Base-by-base conservation (phyloP, 805 yeast species). In the Ogataea paraovalis region DNA sequence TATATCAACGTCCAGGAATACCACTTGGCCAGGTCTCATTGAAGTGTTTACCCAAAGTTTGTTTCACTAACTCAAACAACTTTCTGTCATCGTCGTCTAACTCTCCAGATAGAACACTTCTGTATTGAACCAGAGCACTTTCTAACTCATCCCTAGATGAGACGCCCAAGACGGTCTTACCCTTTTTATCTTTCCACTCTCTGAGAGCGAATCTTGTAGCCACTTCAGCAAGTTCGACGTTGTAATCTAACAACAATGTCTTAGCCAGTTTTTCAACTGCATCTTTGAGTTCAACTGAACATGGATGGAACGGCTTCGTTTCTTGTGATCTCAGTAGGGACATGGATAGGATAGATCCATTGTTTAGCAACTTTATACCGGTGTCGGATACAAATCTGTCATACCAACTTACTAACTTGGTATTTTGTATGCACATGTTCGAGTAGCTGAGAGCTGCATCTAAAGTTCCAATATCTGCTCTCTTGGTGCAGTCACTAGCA, bases 341-440 rank as follows among this genome's bases (percentile, higher is more conserved):
- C 98, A 91, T 91, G 46, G 91, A 80, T 50, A 92, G 70, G 34
- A 94, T 90, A 1, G 96, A 86, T 3, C 92, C 97, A 62, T 87
- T 88, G 61, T 83, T 66, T n/a, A 91, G 64, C 51, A 73, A 64
- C 48, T 74, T 71, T 27, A 90, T 71, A 4, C 79, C 76, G 12
- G 86, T 79, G 7, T 78, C 79, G 2, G 51, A 56, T 36, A 74
- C 65, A 54, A 87, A 80, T 33, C 69, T 70, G 5, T 72, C 74
- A 55, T 73, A 66, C 55, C 74, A 76, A 0, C 72, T 65, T 22
- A 75, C 69, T 39, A 85, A 68, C 5, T 50, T 61, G 19, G 79
- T 75, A 65, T 90, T 91, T 61, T 92, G 97, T 28, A 91, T 64
- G 57, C 94, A 87, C 64, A 89, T 79, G 61, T 91, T 83, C 45